Evolutionary conservation across 2,329 filamentous ascomycete genomes (phyloP), one percentile per base, ranked within the genome.

Genomic region (Ophiostoma tasmaniense): DNA sequence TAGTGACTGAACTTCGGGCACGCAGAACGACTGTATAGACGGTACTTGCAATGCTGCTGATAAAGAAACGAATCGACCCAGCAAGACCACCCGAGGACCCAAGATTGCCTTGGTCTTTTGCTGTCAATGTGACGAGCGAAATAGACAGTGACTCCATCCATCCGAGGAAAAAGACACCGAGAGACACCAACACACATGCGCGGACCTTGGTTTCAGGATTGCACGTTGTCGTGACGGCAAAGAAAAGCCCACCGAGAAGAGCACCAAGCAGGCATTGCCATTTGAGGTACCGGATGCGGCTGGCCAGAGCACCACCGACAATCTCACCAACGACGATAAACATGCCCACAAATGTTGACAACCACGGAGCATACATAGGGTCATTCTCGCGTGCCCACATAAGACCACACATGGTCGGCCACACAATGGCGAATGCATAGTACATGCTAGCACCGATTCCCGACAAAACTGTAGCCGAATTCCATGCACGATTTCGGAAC

Each of bases 401-500:
- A 17, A 77, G 74, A 17, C 73, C 73, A 1, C 77, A 74, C 74
- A 78, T 78, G 25, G 72, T 72, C 1, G 78, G 77, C 78, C 77
- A 79, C 17, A 79, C 73, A 28, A 79, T 75, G 20, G 77, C 77
- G 61, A 79, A 76, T 62, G 75, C 77, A 69, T 78, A 79, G 73
- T 79, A 79, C 13, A 78, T 76, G 45, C 75, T 76, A 17, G 78
- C 77, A 8, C 76, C 78, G 2, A 79, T 73, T 22, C 76, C 76
- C 8, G 75, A 75, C 14, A 78, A 68, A 52, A 78, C 72, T 13
- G 74, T 75, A 14, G 74, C 73, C 6, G 76, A 75, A 45, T 75
- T 75, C 77, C 77, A 79, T 11, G 70, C 72, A 33, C 72, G 71
- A 71, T 79, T 78, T 35, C 72, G 73, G 73, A 79, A 79, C 28